These are phyloP conservation scores for Lentinula boryana DNA, from an alignment of 768 basidiomycete genomes.

Conservation along the genomic window DNA sequence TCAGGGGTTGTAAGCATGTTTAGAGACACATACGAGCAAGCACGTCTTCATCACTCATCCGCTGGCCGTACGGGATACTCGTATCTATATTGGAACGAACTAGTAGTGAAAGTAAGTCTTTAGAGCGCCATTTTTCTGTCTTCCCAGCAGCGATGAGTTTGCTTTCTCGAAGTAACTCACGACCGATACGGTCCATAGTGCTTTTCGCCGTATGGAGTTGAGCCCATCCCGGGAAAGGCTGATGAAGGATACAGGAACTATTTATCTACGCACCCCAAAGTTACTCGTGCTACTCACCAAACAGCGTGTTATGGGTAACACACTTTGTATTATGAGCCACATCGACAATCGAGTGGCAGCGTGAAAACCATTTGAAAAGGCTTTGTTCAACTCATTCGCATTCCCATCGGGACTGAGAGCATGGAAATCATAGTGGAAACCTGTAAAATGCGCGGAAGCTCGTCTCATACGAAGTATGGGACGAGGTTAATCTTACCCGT, in stretches of 20 bases:
- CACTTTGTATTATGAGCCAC: slow-evolving; percentile 15
- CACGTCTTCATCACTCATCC: slow-evolving; percentile 43
- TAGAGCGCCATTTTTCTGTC: slow-evolving; percentile 18
- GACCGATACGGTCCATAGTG: slow-evolving; percentile 31
- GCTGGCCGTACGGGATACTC: slow-evolving; percentile 37
- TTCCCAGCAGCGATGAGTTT: slow-evolving; percentile 21
- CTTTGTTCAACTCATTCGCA: slow-evolving; percentile 24
- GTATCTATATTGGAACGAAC: slow-evolving; percentile 45
- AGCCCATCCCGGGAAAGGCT: slow-evolving; percentile 26
- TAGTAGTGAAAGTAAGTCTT: slow-evolving; percentile 41
- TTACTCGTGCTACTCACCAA: slow-evolving; percentile 10
- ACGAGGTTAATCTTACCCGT: slow-evolving; percentile 20
- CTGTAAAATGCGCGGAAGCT: slow-evolving; percentile 6
- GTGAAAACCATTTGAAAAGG: slow-evolving; percentile 25
- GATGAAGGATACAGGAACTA: slow-evolving; percentile 45
- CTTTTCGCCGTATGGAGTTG: slow-evolving; percentile 22
- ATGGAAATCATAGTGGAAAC: slow-evolving; percentile 27
- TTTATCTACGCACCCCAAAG: slow-evolving; percentile 38
- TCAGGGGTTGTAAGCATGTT: no score
- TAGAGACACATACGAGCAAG: slow-evolving; percentile 14
- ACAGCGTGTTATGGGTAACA: background rate
- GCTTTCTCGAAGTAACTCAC: slow-evolving; percentile 30
- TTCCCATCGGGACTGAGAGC: slow-evolving; percentile 20
- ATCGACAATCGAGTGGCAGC: slow-evolving; percentile 1
- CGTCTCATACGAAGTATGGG: no score